These are phyloP conservation scores for Discostella stelligeroides DNA, from an alignment of 108 stramenopile species.

Conservation along the genomic window DNA sequence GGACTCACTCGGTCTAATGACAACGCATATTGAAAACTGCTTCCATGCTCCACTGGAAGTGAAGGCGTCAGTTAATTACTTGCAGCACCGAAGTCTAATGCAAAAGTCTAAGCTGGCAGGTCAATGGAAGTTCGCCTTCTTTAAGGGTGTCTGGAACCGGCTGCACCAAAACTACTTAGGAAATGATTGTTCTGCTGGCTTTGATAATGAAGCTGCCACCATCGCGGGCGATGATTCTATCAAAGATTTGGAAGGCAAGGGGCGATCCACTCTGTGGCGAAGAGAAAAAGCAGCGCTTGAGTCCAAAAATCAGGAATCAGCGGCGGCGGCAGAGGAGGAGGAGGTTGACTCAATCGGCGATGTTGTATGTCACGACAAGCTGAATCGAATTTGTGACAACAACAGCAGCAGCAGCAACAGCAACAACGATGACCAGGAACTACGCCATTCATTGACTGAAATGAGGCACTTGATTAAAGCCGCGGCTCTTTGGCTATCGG, in stretches of 20 bases:
- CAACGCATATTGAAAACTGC: constrained; percentile 64
- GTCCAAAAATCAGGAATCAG: not conserved
- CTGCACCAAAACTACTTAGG: constrained; percentile 71
- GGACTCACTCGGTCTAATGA: constrained; percentile 79
- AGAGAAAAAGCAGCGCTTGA: constrained; percentile 21
- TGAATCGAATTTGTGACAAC: not conserved
- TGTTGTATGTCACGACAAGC: not conserved
- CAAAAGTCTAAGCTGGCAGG: constrained; percentile 78
- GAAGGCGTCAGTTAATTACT: constrained; percentile 75
- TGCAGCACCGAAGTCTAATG: constrained; percentile 68
- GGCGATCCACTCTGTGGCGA: constrained; percentile 24
- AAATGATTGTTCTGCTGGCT: constrained; percentile 4
- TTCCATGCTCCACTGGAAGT: constrained; percentile 65
- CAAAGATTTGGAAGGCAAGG: constrained; percentile 35
- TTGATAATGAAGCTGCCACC: not conserved
- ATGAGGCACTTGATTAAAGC: constrained; percentile 79
- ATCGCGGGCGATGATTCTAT: not conserved
- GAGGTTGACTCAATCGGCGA: constrained; percentile 27
- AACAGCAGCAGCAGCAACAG: constrained; percentile 3
- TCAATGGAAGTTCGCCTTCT: constrained; percentile 82
- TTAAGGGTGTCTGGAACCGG: constrained; percentile 80
- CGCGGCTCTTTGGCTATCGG: constrained; percentile 80
- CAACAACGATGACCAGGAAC: constrained; percentile 32
- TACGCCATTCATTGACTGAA: constrained; percentile 36
- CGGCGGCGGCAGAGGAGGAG: constrained; percentile 25